Evolutionary conservation across 2,329 filamentous ascomycete genomes (phyloP).

Genomic region (Pseudohalonectria lignicola): DNA sequence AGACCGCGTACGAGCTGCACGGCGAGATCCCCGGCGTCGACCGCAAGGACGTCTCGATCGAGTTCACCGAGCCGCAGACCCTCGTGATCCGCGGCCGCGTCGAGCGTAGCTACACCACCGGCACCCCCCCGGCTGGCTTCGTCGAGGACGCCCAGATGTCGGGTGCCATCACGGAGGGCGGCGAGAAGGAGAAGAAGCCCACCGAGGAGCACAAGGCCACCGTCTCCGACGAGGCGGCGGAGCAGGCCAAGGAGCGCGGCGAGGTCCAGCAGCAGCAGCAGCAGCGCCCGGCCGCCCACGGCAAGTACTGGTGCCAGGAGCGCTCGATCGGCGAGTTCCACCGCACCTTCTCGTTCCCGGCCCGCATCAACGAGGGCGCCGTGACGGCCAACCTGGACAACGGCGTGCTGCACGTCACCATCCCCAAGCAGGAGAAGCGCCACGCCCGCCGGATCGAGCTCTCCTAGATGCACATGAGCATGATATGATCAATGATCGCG

Average conservation of each 20-base stretch:
- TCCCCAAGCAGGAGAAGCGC: conserved; percentile 56
- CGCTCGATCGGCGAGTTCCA: conserved; percentile 57
- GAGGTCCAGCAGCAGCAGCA: conserved; percentile 19
- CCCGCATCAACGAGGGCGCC: conserved; percentile 47
- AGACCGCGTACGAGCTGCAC: conserved; percentile 61
- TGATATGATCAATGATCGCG: no score
- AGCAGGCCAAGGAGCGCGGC: conserved; percentile 14
- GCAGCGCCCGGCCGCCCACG: conserved; percentile 9
- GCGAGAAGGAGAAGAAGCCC: conserved; percentile 11
- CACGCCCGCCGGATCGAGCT: conserved; percentile 44
- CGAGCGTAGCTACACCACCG: conserved; percentile 51
- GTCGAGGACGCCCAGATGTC: conserved; percentile 28
- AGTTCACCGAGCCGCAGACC: conserved; percentile 69
- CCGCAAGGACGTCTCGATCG: conserved; percentile 64
- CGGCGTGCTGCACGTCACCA: conserved; percentile 50
- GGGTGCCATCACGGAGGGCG: conserved; percentile 28
- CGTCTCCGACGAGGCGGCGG: conserved; percentile 49
- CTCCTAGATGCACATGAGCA: no score
- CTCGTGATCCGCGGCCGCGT: conserved; percentile 59
- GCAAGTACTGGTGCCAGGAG: conserved; percentile 57
- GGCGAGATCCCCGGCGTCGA: conserved; percentile 69
- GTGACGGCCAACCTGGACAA: conserved; percentile 54
- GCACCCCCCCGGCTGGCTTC: conserved; percentile 35
- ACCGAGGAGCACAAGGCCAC: conserved; percentile 41
- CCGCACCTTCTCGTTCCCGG: conserved; percentile 57